Percentiles rank a stretch among this genome's conserved stretches.
These are phyloP conservation scores for Sporothrix curviconia DNA, from an alignment of 2,329 filamentous ascomycete species.

Conservation along the genomic window DNA sequence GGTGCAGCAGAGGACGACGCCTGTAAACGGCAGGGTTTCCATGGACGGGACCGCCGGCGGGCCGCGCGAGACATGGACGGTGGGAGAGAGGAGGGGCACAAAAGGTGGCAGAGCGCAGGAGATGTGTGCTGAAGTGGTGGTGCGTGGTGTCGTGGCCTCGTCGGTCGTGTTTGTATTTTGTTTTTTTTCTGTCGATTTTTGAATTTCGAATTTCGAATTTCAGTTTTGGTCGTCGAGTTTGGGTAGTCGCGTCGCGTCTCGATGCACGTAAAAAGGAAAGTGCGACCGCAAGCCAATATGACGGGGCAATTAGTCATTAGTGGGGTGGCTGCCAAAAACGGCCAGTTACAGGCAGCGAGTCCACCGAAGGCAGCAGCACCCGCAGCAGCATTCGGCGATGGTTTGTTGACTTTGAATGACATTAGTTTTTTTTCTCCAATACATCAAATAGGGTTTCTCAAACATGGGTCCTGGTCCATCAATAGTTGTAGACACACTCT, in stretches of 20 bases:
- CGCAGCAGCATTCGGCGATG: no score
- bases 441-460: no score
- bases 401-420: no score
- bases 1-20: constrained; percentile 80
- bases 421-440: no score
- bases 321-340: neutral
- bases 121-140: neutral
- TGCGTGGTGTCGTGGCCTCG: neutral
- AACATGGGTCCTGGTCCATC: no score
- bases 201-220: no score
- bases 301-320: constrained; percentile 8
- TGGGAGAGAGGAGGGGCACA: no score
- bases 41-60: constrained; percentile 16
- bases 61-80: constrained; percentile 14
- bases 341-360: neutral
- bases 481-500: no score
- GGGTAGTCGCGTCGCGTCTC: constrained; percentile 11
- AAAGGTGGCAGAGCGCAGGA: no score
- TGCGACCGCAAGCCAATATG: neutral
- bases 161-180: neutral
- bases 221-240: neutral
- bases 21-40: constrained; percentile 42
- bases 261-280: neutral
- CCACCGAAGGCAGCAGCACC: neutral
- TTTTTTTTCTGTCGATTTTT: neutral